Percentiles rank a stretch among this genome's conserved stretches.
Evolutionary conservation across 345 rosid species (phyloP).

Genomic region (Eutrema yunnanense): DNA sequence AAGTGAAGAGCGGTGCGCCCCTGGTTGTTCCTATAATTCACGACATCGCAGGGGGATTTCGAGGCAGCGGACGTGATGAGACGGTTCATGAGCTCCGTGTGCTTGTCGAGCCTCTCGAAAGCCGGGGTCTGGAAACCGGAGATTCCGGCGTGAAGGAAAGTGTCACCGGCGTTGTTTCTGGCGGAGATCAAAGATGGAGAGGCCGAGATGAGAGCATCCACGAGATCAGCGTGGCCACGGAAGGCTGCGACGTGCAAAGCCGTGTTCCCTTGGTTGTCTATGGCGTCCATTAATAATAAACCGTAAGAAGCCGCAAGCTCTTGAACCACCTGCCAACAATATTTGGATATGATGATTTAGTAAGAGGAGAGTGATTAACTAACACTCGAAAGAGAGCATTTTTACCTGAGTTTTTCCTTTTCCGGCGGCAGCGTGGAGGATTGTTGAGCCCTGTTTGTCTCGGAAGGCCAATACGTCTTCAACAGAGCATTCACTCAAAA

Average conservation of each 20-base stretch:
- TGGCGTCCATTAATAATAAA: slow-evolving; percentile 30
- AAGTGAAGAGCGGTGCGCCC: slow-evolving; percentile 82
- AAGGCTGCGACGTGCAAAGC: slow-evolving; percentile 70
- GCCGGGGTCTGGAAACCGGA: slow-evolving; percentile 71
- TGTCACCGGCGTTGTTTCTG: slow-evolving; percentile 64
- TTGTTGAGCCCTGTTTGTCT: slow-evolving; percentile 72
- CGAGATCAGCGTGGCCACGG: slow-evolving; percentile 62
- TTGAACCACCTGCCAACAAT: slow-evolving; percentile 49
- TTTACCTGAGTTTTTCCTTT: slow-evolving; percentile 72
- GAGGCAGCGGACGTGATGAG: slow-evolving; percentile 39
- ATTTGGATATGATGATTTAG: background rate
- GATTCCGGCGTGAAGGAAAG: slow-evolving; percentile 70
- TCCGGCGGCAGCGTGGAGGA: slow-evolving; percentile 90
- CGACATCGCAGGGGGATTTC: slow-evolving; percentile 29
- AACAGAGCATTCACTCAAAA: slow-evolving; percentile 34
- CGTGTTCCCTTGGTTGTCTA: slow-evolving; percentile 65
- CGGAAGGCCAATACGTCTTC: slow-evolving; percentile 52
- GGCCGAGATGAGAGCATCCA: slow-evolving; percentile 46
- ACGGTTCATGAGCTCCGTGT: slow-evolving; percentile 60
- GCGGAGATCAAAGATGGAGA: slow-evolving; percentile 47
- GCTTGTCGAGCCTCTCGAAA: slow-evolving; percentile 73
- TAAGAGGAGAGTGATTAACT: background rate
- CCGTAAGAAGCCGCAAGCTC: slow-evolving; percentile 47
- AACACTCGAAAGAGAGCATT: background rate
- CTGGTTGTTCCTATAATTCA: slow-evolving; percentile 54